Evolutionary conservation across 2,329 filamentous ascomycete genomes (phyloP), one percentile per base, ranked within the genome.

Genomic region (Ilyonectria robusta): DNA sequence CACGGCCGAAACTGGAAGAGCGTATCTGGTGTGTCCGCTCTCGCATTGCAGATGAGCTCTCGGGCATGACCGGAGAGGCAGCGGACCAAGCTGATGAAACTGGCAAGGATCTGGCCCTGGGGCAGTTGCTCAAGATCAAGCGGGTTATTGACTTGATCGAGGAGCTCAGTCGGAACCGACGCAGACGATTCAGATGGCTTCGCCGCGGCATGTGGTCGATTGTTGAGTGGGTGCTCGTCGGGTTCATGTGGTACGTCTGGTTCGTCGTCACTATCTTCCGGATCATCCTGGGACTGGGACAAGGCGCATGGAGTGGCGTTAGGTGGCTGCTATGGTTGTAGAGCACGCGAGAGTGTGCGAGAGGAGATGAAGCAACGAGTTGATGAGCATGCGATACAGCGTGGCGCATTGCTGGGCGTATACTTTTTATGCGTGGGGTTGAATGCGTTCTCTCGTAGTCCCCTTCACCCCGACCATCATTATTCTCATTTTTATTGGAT

Each of bases 211-310:
- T 94, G 15, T 98, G 94, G 88, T 89, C 94, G 61, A 81, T 92
- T 21, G 88, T 98, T 17, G 95, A 98, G 84, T 98, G 94, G 94
- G 83, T 90, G 56, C 86, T 98, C 19, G 90, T 98, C 44, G 93
- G 93, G 4, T 88, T 97, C 73, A 94, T 98, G 91, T 98, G 96
- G 94, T 94, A 92, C 81, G 91, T 97, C 17, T 98, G 95, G 94
- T 89, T 97, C 66, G 84, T 97, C 37, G 95, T 98, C 26, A 93
- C 94, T 78, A 84, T 95, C 26, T 84, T 92, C 58, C 88, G 93
- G 66, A 80, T 93, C 15, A 81, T 93, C 40, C 83, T 90, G 66
- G 90, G 91, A 11, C 73, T 92, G 1, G 87, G 91, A 50, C 87
- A 87, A 51, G 90, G 90, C 2, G 76, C 89, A 0, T 83, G 89